Percentiles rank a stretch among this genome's conserved stretches.
Conservation (phyloP, 768 basidiomycete species). For the Xerocomellus chrysenteron region DNA sequence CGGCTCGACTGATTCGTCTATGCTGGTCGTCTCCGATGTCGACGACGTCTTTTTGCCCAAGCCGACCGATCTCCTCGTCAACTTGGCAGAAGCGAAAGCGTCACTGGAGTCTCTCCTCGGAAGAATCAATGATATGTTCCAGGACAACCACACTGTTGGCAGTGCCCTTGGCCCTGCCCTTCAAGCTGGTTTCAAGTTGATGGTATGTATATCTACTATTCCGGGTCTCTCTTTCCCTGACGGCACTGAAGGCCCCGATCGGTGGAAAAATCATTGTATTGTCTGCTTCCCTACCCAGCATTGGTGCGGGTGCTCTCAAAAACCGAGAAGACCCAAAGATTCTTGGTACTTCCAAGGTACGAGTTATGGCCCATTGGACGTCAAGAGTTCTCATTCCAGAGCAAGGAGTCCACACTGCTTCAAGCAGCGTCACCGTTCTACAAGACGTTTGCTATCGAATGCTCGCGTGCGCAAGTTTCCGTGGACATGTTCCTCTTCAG, state of each 20-base stretch:
- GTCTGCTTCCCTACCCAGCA: conserved; percentile 79
- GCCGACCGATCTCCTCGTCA: conserved; percentile 94
- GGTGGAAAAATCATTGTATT: conserved; percentile 93
- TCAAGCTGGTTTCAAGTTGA: conserved; percentile 94
- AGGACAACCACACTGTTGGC: conserved; percentile 90
- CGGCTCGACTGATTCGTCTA: conserved; percentile 74
- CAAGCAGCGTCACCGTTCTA: conserved; percentile 95
- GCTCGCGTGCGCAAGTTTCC: conserved; percentile 93
- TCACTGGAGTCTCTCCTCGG: conserved; percentile 81
- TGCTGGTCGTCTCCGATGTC: conserved; percentile 97
- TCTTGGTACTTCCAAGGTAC: conserved; percentile 88
- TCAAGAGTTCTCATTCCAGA: conserved; percentile 1
- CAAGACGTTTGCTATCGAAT: conserved; percentile 98
- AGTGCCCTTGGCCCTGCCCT: conserved; percentile 94
- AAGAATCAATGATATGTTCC: conserved; percentile 94
- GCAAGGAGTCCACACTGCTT: conserved; percentile 84
- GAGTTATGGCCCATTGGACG: neutral
- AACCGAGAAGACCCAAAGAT: conserved; percentile 96
- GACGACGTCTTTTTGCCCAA: conserved; percentile 98
- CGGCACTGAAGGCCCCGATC: conserved; percentile 64
- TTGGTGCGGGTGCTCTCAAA: conserved; percentile 90
- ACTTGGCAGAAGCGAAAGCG: conserved; percentile 79
- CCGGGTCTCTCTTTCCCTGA: neutral
- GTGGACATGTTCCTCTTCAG: conserved; percentile 99
- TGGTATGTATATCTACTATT: conserved; percentile 48